Evolutionary conservation across 352 stramenopile species (phyloP).

Genomic region (Peronosclerospora sorghi): DNA sequence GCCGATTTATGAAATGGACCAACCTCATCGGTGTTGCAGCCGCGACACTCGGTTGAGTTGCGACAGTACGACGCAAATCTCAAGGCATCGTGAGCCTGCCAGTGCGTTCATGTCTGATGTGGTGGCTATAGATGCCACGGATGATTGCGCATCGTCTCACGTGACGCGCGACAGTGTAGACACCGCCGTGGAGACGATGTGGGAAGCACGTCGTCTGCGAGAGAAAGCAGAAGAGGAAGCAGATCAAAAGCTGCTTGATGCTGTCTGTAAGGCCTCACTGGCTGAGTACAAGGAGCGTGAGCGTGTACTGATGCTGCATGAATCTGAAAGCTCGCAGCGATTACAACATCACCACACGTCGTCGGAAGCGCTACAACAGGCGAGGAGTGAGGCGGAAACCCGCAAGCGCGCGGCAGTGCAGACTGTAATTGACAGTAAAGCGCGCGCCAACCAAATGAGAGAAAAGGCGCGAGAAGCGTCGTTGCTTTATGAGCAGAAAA

Average conservation of each 20-base stretch:
- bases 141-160: slow-evolving; percentile 5
- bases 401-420: slow-evolving; percentile 64
- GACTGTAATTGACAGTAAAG: slow-evolving; percentile 65
- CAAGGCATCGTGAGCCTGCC: slow-evolving; percentile 12
- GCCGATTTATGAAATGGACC: too few relatives aligned
- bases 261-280: slow-evolving; percentile 66
- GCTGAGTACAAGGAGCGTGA: slow-evolving; percentile 63
- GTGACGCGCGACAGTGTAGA: slow-evolving; percentile 21
- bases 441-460: slow-evolving; percentile 41
- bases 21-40: too few relatives aligned
- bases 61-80: slow-evolving; percentile 10
- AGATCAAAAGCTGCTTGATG: slow-evolving; percentile 67
- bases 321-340: slow-evolving; percentile 25
- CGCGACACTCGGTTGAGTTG: slow-evolving; percentile 2
- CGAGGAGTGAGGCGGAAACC: slow-evolving; percentile 34
- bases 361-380: slow-evolving; percentile 24
- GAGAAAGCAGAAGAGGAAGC: slow-evolving; percentile 44
- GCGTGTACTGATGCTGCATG: slow-evolving; percentile 44
- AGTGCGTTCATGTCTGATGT: slow-evolving; percentile 12
- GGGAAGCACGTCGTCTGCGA: slow-evolving; percentile 40
- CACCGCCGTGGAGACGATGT: slow-evolving; percentile 42
- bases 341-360: slow-evolving; percentile 21
- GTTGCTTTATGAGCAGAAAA: slow-evolving; percentile 46
- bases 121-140: slow-evolving; percentile 5
- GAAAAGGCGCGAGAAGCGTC: slow-evolving; percentile 52